phyloP scores from a whole-genome alignment of 2,329 filamentous ascomycete species.

The Colletotrichum euphorbiae region DNA sequence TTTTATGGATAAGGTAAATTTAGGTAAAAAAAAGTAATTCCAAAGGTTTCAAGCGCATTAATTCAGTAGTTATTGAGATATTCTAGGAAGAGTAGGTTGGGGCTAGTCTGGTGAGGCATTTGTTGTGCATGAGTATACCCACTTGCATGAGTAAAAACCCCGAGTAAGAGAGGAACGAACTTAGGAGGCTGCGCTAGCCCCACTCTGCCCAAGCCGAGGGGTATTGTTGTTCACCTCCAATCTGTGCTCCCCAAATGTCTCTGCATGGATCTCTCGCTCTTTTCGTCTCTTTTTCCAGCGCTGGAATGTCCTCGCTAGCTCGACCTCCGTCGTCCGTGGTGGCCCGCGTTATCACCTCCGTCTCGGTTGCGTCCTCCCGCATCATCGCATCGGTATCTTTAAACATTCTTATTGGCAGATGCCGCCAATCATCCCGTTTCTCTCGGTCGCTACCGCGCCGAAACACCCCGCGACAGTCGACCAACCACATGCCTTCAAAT shows the following conservation, averaged over 20 bases:
- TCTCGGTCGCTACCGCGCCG: not conserved
- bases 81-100: too few relatives aligned
- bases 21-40: too few relatives aligned
- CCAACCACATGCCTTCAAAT: conserved; percentile 27
- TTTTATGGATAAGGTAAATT: too few relatives aligned
- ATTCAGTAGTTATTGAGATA: too few relatives aligned
- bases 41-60: too few relatives aligned
- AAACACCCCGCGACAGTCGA: conserved; percentile 21
- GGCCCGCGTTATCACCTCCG: conserved; percentile 7
- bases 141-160: too few relatives aligned
- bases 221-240: too few relatives aligned
- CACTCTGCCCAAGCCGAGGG: too few relatives aligned
- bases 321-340: not conserved
- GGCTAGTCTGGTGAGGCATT: too few relatives aligned
- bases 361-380: conserved; percentile 16
- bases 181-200: too few relatives aligned
- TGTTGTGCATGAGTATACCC: too few relatives aligned
- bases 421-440: conserved; percentile 17
- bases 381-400: conserved; percentile 7
- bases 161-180: too few relatives aligned
- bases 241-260: not conserved
- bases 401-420: not conserved
- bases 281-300: not conserved
- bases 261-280: conserved; percentile 7
- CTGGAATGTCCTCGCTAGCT: not conserved